Conservation (phyloP, 2,329 filamentous ascomycete species). For the Rhexocercosporidium sp. region DNA sequence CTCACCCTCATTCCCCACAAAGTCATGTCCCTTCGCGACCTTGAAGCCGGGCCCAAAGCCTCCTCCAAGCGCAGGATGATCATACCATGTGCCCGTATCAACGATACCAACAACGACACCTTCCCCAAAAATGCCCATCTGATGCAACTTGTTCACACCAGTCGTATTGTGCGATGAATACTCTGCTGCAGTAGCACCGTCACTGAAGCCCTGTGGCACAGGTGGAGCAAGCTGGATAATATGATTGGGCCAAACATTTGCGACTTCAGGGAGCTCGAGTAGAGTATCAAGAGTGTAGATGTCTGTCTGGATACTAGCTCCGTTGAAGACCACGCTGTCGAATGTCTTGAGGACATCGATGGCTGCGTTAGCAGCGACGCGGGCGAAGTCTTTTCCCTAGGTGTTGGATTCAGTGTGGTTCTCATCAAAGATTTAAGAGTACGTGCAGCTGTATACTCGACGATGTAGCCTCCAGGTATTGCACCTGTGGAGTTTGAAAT, state of each 20-base stretch:
- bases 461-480: slow-evolving; percentile 4
- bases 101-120: slow-evolving; percentile 49
- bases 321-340: slow-evolving; percentile 7
- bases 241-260: slow-evolving; percentile 6
- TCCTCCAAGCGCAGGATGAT: slow-evolving; percentile 66
- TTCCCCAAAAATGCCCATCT: slow-evolving; percentile 50
- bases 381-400: slow-evolving; percentile 1
- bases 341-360: slow-evolving; percentile 8
- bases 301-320: slow-evolving; percentile 4
- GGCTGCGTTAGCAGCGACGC: background rate
- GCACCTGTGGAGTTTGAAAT: background rate
- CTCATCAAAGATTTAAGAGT: background rate
- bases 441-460: slow-evolving; percentile 2
- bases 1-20: slow-evolving; percentile 56
- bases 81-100: slow-evolving; percentile 59
- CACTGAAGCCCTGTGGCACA: background rate
- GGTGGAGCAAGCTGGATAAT: background rate
- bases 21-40: slow-evolving; percentile 61
- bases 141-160: slow-evolving; percentile 47
- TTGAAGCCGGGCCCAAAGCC: slow-evolving; percentile 66
- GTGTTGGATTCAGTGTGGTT: background rate
- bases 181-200: background rate
- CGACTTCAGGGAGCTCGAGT: slow-evolving; percentile 1
- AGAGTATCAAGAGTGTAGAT: background rate
- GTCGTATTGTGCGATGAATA: background rate